Evolutionary conservation across 306 rosid species (phyloP), one percentile per base, ranked within the genome.

Genomic region (Phaseolus lunatus): DNA sequence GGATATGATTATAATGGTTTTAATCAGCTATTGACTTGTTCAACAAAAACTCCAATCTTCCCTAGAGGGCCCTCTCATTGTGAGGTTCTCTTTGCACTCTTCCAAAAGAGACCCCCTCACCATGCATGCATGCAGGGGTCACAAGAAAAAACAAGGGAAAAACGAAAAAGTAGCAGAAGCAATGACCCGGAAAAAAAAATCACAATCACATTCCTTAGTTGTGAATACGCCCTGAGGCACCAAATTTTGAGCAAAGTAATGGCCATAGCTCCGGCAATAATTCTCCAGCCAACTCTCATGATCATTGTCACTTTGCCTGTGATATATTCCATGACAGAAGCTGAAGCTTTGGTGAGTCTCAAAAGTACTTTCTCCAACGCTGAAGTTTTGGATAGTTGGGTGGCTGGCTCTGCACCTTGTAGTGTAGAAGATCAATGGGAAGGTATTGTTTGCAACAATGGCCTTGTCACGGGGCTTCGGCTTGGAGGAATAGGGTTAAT

Each of bases 271-370:
- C 65, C 64, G 67, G 76, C 67, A 54, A 76, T 66, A 48, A 73
- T 70, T n/a, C 76, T 79, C 48, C 76, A 76, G 62, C 84, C 73
- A 48, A 27, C 63, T 64, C 69, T 86, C 54, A 73, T 45, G 56
- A 8, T 41, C 66, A 22, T 83, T 13, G 33, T 81, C 9, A 5
- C 64, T 3, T 66, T 69, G 50, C 70, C 83, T 0, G 45, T 53
- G 35, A 27, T 77, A n/a, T 33, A 22, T 86, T 84, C 94, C 1
- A 15, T 85, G 61, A 43, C 85, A 22, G 94, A 92, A 43, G 50
- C 86, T 1, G 91, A 92, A 62, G 92, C 97, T 1, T 73, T 92
- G 82, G 35, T 92, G 22, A 82, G 56, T 31, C 80, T 92, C 72
- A 92, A 89, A 63, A 66, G 27, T 2, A 85, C 93, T 1, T 85